Evolutionary conservation across 495 filamentous ascomycete species (phyloP).

Genomic region (Beverwykella pulmonaria): DNA sequence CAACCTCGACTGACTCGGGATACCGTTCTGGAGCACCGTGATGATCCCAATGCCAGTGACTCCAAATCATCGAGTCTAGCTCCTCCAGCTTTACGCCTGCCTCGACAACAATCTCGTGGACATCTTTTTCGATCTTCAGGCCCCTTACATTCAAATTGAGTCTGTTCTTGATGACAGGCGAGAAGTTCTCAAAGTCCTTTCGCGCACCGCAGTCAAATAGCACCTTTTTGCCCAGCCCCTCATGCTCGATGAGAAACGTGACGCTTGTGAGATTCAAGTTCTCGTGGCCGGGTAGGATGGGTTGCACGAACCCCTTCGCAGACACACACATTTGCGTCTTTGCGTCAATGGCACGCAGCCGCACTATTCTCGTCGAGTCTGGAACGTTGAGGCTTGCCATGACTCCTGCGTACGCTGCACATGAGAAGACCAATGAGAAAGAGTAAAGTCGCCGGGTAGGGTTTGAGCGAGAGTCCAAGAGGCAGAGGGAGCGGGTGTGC

Average conservation of each 20-base stretch:
- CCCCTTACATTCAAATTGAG: slow-evolving; percentile 20
- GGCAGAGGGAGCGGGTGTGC: background rate
- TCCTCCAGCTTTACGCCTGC: slow-evolving; percentile 32
- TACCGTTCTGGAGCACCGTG: slow-evolving; percentile 12
- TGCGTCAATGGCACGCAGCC: slow-evolving; percentile 48
- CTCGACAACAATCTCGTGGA: slow-evolving; percentile 44
- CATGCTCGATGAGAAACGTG: slow-evolving; percentile 45
- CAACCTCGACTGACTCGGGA: slow-evolving; percentile 2
- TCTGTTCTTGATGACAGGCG: slow-evolving; percentile 42
- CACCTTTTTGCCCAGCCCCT: slow-evolving; percentile 44
- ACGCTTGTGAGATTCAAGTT: slow-evolving; percentile 45
- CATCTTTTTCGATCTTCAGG: slow-evolving; percentile 41
- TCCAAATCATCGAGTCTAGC: slow-evolving; percentile 43
- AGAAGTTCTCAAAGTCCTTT: slow-evolving; percentile 54
- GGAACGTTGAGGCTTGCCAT: slow-evolving; percentile 26
- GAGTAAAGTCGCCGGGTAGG: background rate
- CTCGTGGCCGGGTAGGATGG: slow-evolving; percentile 46
- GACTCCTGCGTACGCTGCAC: background rate
- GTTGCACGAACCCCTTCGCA: slow-evolving; percentile 44
- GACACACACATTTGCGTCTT: slow-evolving; percentile 43
- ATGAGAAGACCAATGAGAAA: background rate
- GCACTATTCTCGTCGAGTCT: slow-evolving; percentile 36
- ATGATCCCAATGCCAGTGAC: slow-evolving; percentile 31
- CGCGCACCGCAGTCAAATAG: slow-evolving; percentile 64
- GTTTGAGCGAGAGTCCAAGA: background rate